Conservation (phyloP, 257 asterid genomes). For the Solanum microdontum region DNA sequence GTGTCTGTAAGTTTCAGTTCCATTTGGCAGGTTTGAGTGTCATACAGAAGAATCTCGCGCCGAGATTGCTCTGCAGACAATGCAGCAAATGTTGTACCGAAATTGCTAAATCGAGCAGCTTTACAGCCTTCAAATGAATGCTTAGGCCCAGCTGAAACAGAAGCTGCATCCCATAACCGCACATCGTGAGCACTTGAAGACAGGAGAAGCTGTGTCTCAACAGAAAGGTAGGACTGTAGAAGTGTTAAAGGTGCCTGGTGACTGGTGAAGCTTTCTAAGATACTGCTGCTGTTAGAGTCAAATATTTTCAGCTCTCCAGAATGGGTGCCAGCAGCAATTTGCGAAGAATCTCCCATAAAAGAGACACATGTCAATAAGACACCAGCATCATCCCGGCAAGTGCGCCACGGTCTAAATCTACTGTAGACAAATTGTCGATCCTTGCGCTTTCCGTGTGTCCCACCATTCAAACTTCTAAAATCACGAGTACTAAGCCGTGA, state of each 20-base stretch:
- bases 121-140: conserved; percentile 85
- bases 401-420: conserved; percentile 97
- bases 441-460: conserved; percentile 77
- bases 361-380: conserved; percentile 66
- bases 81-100: conserved; percentile 66
- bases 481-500: conserved; percentile 86
- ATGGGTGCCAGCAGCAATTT: conserved; percentile 75
- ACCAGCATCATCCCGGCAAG: conserved; percentile 72
- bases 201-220: conserved; percentile 56
- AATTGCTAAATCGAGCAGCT: conserved; percentile 77
- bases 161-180: conserved; percentile 76
- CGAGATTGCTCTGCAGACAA: conserved; percentile 51
- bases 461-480: conserved; percentile 63
- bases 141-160: conserved; percentile 72
- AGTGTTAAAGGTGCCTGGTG: conserved; percentile 82
- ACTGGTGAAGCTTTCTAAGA: conserved; percentile 66
- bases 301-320: conserved; percentile 85
- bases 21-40: conserved; percentile 52
- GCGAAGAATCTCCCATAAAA: conserved; percentile 80
- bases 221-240: conserved; percentile 53
- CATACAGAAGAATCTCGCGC: conserved; percentile 84
- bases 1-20: conserved; percentile 61
- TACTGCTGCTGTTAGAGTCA: conserved; percentile 61
- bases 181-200: conserved; percentile 86
- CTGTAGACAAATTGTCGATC: conserved; percentile 91